Evolutionary conservation across 2,329 filamentous ascomycete genomes (phyloP).

Genomic region (Cercospora zeina): DNA sequence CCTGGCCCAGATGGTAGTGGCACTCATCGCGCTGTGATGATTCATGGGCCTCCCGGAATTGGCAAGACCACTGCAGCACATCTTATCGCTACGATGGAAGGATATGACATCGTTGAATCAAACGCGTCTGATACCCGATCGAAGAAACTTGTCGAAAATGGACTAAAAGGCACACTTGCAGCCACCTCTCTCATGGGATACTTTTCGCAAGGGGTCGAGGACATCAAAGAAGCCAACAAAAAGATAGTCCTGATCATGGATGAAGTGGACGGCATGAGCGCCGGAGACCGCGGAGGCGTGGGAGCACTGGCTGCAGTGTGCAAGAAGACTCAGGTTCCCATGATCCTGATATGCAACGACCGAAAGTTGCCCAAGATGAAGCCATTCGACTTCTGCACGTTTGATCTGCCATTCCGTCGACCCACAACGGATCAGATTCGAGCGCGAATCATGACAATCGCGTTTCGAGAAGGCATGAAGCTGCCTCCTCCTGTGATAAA

Average conservation of each 20-base stretch:
- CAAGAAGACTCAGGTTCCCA: conserved; percentile 89
- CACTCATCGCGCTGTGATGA: conserved; percentile 81
- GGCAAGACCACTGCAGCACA: conserved; percentile 98
- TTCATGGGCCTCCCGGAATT: conserved; percentile 92
- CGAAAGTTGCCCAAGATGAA: conserved; percentile 94
- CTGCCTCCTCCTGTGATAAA: conserved; percentile 81
- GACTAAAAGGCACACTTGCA: conserved; percentile 85
- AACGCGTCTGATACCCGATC: conserved; percentile 95
- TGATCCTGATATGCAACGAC: conserved; percentile 98
- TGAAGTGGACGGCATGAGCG: conserved; percentile 98
- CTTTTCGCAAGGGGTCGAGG: conserved; percentile 78
- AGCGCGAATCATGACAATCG: conserved; percentile 91
- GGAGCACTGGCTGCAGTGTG: conserved; percentile 91
- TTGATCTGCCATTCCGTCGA: conserved; percentile 81
- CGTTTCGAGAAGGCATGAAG: conserved; percentile 85
- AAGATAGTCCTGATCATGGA: conserved; percentile 98
- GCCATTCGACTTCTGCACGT: conserved; percentile 85
- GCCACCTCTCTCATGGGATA: conserved; percentile 91
- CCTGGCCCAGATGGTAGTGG: conserved; percentile 83
- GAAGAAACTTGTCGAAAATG: conserved; percentile 89
- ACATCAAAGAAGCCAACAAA: conserved; percentile 78
- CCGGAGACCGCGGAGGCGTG: conserved; percentile 91
- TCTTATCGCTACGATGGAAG: conserved; percentile 86
- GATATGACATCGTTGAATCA: conserved; percentile 89
- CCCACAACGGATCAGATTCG: conserved; percentile 90